Conservation (phyloP, 257 asterid species). For the Nicotiana obtusifolia region DNA sequence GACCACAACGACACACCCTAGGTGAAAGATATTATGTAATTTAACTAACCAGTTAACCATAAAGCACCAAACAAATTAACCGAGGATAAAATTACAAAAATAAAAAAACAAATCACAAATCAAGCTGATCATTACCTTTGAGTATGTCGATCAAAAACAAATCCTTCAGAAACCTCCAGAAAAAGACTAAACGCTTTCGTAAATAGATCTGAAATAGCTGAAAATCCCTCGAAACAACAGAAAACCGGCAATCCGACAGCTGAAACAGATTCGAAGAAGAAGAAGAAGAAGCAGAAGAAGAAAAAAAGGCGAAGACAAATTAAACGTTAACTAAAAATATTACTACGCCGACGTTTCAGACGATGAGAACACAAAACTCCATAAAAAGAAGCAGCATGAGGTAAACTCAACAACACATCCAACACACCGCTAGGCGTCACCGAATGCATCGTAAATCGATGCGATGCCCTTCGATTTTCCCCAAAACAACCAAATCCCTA, state of each 20-base stretch:
- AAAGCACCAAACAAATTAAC: not conserved
- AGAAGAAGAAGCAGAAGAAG: not conserved
- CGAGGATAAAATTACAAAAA: not conserved
- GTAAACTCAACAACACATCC: slow-evolving; percentile 27
- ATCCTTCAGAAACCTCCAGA: not conserved
- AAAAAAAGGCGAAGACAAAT: not conserved
- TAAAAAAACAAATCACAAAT: not conserved
- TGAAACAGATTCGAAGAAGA: slow-evolving; percentile 11
- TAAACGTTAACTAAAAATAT: slow-evolving; percentile 60
- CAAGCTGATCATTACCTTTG: not conserved
- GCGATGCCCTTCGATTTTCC: slow-evolving; percentile 72
- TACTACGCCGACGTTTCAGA: slow-evolving; percentile 76
- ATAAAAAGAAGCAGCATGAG: slow-evolving; percentile 35
- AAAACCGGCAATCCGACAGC: slow-evolving; percentile 9
- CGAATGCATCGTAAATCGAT: slow-evolving; percentile 69
- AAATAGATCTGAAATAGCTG: not conserved
- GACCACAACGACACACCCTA: no score
- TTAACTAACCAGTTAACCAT: not conserved
- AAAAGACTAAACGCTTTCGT: no score
- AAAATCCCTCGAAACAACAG: slow-evolving; percentile 8
- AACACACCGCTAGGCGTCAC: slow-evolving; percentile 46
- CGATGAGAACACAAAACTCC: slow-evolving; percentile 66
- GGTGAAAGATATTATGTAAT: not conserved
- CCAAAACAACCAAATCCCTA: slow-evolving; percentile 13
- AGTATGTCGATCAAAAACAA: not conserved